A percentile compares a stretch with the other conserved stretches of the same genome.
Evolutionary conservation across 2,329 filamentous ascomycete species (phyloP).

Genomic region (Cladorrhinum sp.): DNA sequence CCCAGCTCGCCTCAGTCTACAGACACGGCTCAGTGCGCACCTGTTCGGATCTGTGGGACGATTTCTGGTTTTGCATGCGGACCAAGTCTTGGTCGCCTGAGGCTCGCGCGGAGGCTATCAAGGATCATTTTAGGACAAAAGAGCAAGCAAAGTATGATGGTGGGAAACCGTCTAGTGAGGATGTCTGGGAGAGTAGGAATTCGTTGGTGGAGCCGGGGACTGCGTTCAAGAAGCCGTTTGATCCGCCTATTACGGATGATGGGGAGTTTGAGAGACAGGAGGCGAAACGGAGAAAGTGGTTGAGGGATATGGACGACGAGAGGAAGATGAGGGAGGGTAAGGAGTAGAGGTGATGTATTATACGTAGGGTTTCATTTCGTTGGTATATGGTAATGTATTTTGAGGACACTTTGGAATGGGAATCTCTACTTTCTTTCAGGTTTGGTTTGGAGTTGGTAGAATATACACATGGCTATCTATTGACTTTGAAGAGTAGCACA

Average conservation of each 20-base stretch:
- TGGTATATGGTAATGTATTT: background rate
- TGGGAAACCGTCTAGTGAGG: constrained; percentile 72
- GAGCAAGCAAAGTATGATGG: constrained; percentile 61
- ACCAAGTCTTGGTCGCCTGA: constrained; percentile 60
- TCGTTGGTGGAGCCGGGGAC: constrained; percentile 52
- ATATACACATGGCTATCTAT: background rate
- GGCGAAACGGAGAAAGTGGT: constrained; percentile 35
- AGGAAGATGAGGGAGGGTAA: background rate
- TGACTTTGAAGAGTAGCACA: background rate
- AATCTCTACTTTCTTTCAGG: background rate
- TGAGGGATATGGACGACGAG: constrained; percentile 29
- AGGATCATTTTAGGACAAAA: constrained; percentile 65
- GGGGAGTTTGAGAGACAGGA: constrained; percentile 42
- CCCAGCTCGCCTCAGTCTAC: constrained; percentile 90
- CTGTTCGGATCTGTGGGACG: constrained; percentile 83
- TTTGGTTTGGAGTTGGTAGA: background rate
- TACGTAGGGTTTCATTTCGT: background rate
- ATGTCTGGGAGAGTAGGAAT: constrained; percentile 78
- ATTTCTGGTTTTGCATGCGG: constrained; percentile 98
- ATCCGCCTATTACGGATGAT: constrained; percentile 36
- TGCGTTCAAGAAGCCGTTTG: constrained; percentile 44
- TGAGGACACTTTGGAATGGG: background rate
- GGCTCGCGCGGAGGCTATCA: constrained; percentile 59
- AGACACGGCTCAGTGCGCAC: constrained; percentile 73
- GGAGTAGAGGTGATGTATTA: background rate